Evolutionary conservation across 2,329 filamentous ascomycete genomes (phyloP).

Genomic region (Monilinia fructicola): DNA sequence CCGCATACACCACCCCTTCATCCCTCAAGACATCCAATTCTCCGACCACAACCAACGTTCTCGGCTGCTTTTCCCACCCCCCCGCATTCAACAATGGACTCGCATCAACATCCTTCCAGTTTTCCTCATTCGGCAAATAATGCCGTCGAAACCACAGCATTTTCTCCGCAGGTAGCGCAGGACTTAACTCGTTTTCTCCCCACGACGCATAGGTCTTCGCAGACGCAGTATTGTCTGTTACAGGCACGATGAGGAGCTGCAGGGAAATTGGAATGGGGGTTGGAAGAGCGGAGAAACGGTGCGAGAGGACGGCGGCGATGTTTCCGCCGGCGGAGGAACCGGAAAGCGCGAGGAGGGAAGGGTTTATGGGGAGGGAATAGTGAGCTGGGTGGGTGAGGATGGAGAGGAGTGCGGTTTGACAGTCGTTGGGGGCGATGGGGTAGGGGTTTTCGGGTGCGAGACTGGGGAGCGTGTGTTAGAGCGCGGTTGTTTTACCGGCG

Average conservation of each 20-base stretch:
- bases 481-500: background rate
- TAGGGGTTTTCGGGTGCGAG: slow-evolving; percentile 58
- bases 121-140: slow-evolving; percentile 51
- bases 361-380: slow-evolving; percentile 44
- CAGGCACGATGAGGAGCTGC: slow-evolving; percentile 56
- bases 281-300: slow-evolving; percentile 40
- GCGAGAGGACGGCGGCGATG: slow-evolving; percentile 53
- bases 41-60: slow-evolving; percentile 53
- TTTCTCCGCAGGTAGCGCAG: slow-evolving; percentile 54
- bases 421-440: slow-evolving; percentile 57
- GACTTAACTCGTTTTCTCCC: slow-evolving; percentile 50
- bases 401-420: slow-evolving; percentile 56
- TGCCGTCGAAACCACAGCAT: slow-evolving; percentile 62
- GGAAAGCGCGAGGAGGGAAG: slow-evolving; percentile 47
- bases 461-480: slow-evolving; percentile 39
- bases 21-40: slow-evolving; percentile 56
- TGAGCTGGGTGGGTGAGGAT: slow-evolving; percentile 42
- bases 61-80: slow-evolving; percentile 50
- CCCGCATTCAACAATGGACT: slow-evolving; percentile 53
- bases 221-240: slow-evolving; percentile 57
- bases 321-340: slow-evolving; percentile 55
- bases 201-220: slow-evolving; percentile 49
- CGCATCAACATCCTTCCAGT: slow-evolving; percentile 52
- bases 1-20: slow-evolving; percentile 54
- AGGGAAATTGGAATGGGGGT: background rate